A percentile compares a stretch with the other conserved stretches of the same genome.
Evolutionary conservation across 1,284 basidiomycete genomes (phyloP).

Genomic region (Leccinum huronense): DNA sequence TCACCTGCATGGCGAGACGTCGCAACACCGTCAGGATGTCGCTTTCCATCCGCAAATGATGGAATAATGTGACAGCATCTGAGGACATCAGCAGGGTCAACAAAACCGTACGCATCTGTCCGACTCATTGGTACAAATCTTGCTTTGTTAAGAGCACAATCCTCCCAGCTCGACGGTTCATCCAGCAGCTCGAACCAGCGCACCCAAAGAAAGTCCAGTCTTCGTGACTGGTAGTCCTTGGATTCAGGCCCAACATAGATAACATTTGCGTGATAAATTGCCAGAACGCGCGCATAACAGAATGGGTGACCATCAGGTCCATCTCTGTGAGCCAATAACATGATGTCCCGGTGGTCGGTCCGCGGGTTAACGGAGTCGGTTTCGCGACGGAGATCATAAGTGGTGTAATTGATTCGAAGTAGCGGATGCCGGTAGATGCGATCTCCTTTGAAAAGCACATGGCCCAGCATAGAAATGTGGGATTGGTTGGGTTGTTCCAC

Average conservation of each 20-base stretch:
- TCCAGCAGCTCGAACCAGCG: not conserved
- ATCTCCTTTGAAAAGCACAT: not conserved
- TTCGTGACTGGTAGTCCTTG: not conserved
- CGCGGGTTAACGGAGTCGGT: not conserved
- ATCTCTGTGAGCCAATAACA: not conserved
- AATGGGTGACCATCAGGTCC: not conserved
- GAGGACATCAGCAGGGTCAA: not conserved
- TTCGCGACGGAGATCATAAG: not conserved
- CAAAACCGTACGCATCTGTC: not conserved
- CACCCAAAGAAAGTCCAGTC: not conserved
- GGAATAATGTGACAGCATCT: not conserved
- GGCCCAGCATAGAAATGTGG: not conserved
- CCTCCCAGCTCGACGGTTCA: not conserved
- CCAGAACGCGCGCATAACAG: not conserved
- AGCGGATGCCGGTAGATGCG: not conserved
- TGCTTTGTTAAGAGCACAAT: not conserved
- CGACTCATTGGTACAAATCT: not conserved
- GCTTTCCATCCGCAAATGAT: constrained; percentile 1
- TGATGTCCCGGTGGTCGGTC: not conserved
- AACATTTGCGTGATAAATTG: not conserved
- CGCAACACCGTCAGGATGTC: not conserved
- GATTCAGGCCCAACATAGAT: not conserved
- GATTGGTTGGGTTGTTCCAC: not conserved
- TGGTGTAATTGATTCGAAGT: not conserved
- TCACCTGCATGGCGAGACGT: not conserved